A percentile compares a stretch with the other conserved stretches of the same genome.
Conservation (phyloP, 73 alveolate genomes). For the Vitrella brassicaformis region DNA sequence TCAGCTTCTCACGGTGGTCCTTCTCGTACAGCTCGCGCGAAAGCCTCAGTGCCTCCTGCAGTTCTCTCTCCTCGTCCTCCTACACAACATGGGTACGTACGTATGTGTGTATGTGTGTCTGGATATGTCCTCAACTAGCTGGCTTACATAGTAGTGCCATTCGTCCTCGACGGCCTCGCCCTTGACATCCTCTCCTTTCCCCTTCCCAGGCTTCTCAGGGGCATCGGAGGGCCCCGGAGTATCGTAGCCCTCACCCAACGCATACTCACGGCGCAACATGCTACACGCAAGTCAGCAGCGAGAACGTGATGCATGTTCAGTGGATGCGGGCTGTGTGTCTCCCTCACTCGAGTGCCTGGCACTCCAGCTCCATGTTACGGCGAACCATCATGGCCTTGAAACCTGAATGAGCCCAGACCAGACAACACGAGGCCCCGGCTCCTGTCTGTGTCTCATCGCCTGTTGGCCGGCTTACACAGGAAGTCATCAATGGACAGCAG, state of each 20-base stretch:
- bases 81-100: no score
- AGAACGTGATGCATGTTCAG: neutral
- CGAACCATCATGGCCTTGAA: conserved; percentile 70
- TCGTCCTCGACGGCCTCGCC: conserved; percentile 1
- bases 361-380: conserved; percentile 63
- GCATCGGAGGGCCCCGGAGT: conserved; percentile 8
- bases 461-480: conserved; percentile 3
- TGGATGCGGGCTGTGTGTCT: neutral
- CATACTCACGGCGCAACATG: conserved; percentile 1
- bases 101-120: no score
- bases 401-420: conserved; percentile 9
- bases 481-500: conserved; percentile 51
- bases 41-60: no score
- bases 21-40: no score
- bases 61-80: no score
- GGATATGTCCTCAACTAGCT: no score
- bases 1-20: no score
- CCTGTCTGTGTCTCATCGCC: neutral
- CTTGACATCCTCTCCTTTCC: neutral
- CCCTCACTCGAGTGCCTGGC: conserved; percentile 47
- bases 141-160: no score
- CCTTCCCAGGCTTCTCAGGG: neutral
- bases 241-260: conserved; percentile 10
- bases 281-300: neutral
- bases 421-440: neutral